phyloP scores from a whole-genome alignment of 805 yeast genomes.

The Saccharomyces cerevisiae region DNA sequence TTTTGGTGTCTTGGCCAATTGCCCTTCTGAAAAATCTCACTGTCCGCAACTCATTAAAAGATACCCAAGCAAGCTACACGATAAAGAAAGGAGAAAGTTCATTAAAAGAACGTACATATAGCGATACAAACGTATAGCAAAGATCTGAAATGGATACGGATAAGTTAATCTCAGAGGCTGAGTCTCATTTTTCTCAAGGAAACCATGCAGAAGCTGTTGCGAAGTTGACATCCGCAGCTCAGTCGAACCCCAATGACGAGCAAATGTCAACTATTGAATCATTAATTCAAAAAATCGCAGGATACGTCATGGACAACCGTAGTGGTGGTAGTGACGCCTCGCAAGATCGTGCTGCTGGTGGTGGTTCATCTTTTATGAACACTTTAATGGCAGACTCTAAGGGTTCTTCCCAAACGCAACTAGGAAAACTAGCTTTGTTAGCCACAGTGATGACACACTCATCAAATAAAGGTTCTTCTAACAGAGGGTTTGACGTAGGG shows the following conservation, averaged over 20 bases:
- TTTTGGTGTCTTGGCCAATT: not conserved
- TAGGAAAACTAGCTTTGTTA: slow-evolving; percentile 26
- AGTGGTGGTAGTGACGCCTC: slow-evolving; percentile 3
- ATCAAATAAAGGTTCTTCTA: not conserved
- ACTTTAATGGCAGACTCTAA: slow-evolving; percentile 15
- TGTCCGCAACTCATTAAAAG: not conserved
- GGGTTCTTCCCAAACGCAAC: slow-evolving; percentile 22
- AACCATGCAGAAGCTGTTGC: slow-evolving; percentile 24
- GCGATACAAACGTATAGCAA: not conserved
- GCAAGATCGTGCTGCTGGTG: slow-evolving; percentile 13
- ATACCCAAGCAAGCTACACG: not conserved
- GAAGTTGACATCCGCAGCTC: slow-evolving; percentile 21
- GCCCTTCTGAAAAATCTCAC: not conserved
- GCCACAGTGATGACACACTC: slow-evolving; percentile 15
- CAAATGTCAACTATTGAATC: slow-evolving; percentile 20
- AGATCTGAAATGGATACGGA: slow-evolving; percentile 10
- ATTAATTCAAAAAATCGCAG: slow-evolving; percentile 15
- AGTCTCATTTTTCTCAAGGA: slow-evolving; percentile 15
- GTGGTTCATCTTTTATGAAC: slow-evolving; percentile 17
- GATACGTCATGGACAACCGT: slow-evolving; percentile 13
- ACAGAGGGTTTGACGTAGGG: slow-evolving; percentile 15
- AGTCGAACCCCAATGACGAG: slow-evolving; percentile 16
- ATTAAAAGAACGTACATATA: not conserved
- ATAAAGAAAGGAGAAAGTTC: not conserved
- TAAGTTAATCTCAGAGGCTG: slow-evolving; percentile 17